phyloP scores from a whole-genome alignment of 140 eudicot genomes.

The Erigeron philadelphicus region DNA sequence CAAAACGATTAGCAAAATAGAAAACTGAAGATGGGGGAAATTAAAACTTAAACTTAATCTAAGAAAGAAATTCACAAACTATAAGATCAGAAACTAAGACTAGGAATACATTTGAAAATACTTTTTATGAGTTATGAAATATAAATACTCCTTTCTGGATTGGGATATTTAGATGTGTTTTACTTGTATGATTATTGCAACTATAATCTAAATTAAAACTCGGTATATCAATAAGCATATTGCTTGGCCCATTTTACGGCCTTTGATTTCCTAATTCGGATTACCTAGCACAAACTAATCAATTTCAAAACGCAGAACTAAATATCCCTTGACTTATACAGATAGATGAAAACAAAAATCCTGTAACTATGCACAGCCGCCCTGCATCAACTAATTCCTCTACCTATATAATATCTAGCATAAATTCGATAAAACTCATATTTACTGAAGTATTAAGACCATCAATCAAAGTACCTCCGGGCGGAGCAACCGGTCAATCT shows the following conservation, averaged over 20 bases:
- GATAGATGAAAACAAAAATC: background rate
- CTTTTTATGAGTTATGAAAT: too few species aligned
- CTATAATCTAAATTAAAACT: too few species aligned
- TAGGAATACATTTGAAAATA: too few species aligned
- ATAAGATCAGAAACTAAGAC: too few species aligned
- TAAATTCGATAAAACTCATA: background rate
- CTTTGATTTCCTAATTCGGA: background rate
- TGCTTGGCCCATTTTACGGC: background rate
- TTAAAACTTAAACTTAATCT: too few species aligned
- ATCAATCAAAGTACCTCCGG: constrained; percentile 67
- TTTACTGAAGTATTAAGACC: background rate
- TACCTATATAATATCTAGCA: background rate
- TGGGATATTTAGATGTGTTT: too few species aligned
- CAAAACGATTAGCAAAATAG: constrained; percentile 20
- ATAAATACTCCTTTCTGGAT: too few species aligned
- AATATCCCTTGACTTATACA: background rate
- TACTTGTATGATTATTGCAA: too few species aligned
- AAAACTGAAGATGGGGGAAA: background rate
- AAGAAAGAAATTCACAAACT: too few species aligned
- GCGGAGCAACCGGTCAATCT: constrained; percentile 88
- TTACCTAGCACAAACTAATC: background rate
- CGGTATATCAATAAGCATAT: background rate
- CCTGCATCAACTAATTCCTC: background rate
- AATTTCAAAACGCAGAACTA: background rate
- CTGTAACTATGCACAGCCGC: background rate